Evolutionary conservation across 2,329 filamentous ascomycete species (phyloP).

Genomic region (Fusarium duplospermum): DNA sequence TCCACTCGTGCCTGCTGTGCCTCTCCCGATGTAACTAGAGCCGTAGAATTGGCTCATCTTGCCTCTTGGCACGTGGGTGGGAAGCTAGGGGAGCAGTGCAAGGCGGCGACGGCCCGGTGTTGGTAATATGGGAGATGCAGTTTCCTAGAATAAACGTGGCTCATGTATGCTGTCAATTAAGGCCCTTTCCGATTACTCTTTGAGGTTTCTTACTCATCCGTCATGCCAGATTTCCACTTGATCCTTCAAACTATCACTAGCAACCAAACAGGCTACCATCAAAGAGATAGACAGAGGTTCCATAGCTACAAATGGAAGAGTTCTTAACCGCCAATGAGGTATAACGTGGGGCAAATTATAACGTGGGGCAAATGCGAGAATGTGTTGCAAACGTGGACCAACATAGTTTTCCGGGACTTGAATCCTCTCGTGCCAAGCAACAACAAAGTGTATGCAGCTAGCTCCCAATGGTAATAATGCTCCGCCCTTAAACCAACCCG

Average conservation of each 20-base stretch:
- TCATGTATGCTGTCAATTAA: not conserved
- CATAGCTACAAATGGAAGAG: not conserved
- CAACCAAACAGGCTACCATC: not conserved
- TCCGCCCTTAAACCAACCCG: not conserved
- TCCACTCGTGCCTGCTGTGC: not conserved
- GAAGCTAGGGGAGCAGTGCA: not conserved
- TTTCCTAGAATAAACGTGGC: not conserved
- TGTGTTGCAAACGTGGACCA: not conserved
- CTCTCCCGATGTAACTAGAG: not conserved
- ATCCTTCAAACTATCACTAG: not conserved
- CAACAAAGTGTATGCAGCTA: not conserved
- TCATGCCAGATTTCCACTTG: not conserved
- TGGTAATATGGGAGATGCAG: not conserved
- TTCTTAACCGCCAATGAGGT: not conserved
- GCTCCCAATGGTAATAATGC: not conserved
- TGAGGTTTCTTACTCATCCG: not conserved
- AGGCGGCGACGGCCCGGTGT: not conserved
- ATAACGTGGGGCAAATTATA: not conserved
- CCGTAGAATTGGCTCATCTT: not conserved
- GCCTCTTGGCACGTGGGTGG: not conserved
- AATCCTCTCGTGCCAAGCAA: not conserved
- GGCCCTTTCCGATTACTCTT: no score
- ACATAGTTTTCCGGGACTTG: not conserved
- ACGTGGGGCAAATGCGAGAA: not conserved
- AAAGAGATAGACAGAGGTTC: no score